A percentile compares a stretch with the other conserved stretches of the same genome.
These are phyloP conservation scores for Naegleria fowleri DNA, from an alignment of 208 protist genomes.

Conservation along the genomic window DNA sequence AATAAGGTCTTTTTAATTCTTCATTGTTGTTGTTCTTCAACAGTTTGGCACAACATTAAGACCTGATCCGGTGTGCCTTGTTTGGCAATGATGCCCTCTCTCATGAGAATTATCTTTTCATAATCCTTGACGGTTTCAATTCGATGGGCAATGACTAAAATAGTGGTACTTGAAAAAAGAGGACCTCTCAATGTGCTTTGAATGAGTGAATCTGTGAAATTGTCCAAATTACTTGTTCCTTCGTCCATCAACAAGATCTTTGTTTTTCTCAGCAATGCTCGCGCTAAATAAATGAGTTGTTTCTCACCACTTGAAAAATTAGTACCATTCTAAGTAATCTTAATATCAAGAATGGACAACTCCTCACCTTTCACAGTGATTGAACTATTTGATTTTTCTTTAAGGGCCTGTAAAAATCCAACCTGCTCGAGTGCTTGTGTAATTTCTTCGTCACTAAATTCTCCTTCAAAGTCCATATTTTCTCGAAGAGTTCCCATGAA, in stretches of 20 bases:
- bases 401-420: constrained; percentile 45
- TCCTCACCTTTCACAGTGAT: background rate
- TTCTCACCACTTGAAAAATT: constrained; percentile 43
- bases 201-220: constrained; percentile 52
- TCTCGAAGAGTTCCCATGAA: constrained; percentile 54
- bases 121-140: constrained; percentile 52
- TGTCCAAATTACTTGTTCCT: constrained; percentile 44
- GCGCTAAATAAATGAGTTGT: constrained; percentile 44
- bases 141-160: constrained; percentile 56
- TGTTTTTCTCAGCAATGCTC: constrained; percentile 36
- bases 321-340: constrained; percentile 27
- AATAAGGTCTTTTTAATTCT: no score
- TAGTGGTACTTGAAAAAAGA: constrained; percentile 45
- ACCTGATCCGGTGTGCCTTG: constrained; percentile 29
- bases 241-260: constrained; percentile 43
- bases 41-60: background rate
- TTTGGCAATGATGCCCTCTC: constrained; percentile 40
- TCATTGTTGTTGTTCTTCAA: no score
- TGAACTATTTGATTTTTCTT: background rate
- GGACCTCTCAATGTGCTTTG: constrained; percentile 49
- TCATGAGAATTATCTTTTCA: constrained; percentile 49
- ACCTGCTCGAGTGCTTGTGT: constrained; percentile 29
- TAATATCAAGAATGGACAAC: background rate
- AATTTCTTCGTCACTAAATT: constrained; percentile 31
- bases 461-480: constrained; percentile 59